These are phyloP conservation scores for Fusarium albosuccineum DNA, from an alignment of 2,329 filamentous ascomycete genomes.

Conservation along the genomic window DNA sequence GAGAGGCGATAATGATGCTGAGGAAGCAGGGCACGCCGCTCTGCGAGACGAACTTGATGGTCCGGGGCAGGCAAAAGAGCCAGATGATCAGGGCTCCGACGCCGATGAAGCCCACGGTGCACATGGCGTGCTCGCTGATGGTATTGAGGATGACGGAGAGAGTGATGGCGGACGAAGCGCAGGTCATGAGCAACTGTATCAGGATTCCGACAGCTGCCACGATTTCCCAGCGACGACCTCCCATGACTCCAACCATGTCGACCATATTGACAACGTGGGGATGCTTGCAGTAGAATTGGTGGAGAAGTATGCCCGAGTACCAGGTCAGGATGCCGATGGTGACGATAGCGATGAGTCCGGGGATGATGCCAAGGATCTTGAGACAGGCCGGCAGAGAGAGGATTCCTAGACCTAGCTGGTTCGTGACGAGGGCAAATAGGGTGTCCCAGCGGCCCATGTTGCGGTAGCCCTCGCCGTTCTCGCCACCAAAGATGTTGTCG, in stretches of 20 bases:
- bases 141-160: conserved; percentile 16
- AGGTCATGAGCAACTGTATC: conserved; percentile 8
- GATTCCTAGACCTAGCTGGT: conserved; percentile 35
- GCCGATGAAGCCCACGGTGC: conserved; percentile 5
- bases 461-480: conserved; percentile 27
- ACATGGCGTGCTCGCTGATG: conserved; percentile 5
- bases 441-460: conserved; percentile 32
- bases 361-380: conserved; percentile 73
- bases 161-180: conserved; percentile 7
- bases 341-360: conserved; percentile 74
- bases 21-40: conserved; percentile 13
- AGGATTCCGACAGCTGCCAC: conserved; percentile 1
- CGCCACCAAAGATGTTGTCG: conserved; percentile 10
- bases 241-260: conserved; percentile 71
- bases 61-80: conserved; percentile 8
- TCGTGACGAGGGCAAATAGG: conserved; percentile 30
- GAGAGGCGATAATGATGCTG: conserved; percentile 9
- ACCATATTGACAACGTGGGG: conserved; percentile 76
- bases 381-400: conserved; percentile 71
- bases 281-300: conserved; percentile 75
- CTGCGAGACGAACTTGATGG: conserved; percentile 16
- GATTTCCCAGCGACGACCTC: conserved; percentile 10
- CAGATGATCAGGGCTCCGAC: conserved; percentile 4
- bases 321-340: conserved; percentile 74
- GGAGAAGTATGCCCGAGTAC: conserved; percentile 57